Percentiles rank a stretch among this genome's conserved stretches.
phyloP scores from a whole-genome alignment of 441 rosid genomes.

The Erysimum pusillum region DNA sequence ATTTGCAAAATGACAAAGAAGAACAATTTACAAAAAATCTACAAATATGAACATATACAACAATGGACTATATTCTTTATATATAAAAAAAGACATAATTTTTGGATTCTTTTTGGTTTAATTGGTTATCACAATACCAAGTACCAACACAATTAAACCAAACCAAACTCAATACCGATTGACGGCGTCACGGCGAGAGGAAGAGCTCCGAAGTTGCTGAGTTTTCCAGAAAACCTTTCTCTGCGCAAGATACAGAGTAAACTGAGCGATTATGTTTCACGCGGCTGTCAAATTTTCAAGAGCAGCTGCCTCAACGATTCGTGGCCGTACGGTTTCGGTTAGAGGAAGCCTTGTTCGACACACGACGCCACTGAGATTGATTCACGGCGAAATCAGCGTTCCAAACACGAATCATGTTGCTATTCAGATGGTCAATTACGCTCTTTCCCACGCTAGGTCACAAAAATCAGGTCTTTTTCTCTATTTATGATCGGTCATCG shows the following conservation, averaged over 20 bases:
- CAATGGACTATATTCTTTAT: neutral
- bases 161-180: conserved; percentile 29
- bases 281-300: conserved; percentile 50
- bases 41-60: neutral
- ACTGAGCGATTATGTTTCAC: conserved; percentile 54
- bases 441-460: conserved; percentile 74
- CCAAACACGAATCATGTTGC: conserved; percentile 68
- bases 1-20: too few species aligned
- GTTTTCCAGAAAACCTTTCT: neutral
- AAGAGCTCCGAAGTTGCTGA: conserved; percentile 1
- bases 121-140: conserved; percentile 26
- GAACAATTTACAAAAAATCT: neutral
- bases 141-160: conserved; percentile 6
- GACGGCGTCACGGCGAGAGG: conserved; percentile 37
- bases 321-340: conserved; percentile 15
- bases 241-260: neutral
- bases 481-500: neutral
- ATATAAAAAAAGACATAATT: neutral
- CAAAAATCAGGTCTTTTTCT: conserved; percentile 63
- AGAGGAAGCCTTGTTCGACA: conserved; percentile 21
- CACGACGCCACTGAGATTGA: conserved; percentile 48
- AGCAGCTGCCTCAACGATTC: conserved; percentile 40
- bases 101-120: neutral
- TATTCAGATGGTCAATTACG: conserved; percentile 89
- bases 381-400: conserved; percentile 61